Evolutionary conservation across 371 early-diverging fungal species (phyloP).

Genomic region (Hamiltosporidium tvaerminnensis): DNA sequence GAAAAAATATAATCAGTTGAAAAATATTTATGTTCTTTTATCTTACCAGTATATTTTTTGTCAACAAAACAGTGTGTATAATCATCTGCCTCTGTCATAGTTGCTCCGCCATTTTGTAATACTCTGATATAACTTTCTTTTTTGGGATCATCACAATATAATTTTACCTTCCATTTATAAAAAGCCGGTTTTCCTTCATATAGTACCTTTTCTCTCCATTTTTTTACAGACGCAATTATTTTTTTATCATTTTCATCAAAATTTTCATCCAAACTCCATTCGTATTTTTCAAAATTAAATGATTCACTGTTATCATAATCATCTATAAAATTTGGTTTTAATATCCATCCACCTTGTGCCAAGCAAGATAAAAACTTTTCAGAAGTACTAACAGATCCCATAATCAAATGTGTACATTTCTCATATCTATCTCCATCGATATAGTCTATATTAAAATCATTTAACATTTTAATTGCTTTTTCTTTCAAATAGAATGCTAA

Average conservation of each 20-base stretch:
- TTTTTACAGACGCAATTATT: neutral
- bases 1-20: conserved; percentile 40
- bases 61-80: conserved; percentile 46
- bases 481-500: conserved; percentile 27
- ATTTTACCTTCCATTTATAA: conserved; percentile 43
- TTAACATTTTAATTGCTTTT: conserved; percentile 32
- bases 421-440: conserved; percentile 29
- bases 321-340: conserved; percentile 42
- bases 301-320: conserved; percentile 20
- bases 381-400: conserved; percentile 43
- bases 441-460: conserved; percentile 27
- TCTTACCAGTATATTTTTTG: conserved; percentile 33
- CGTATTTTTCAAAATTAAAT: conserved; percentile 34
- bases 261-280: conserved; percentile 31
- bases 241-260: neutral
- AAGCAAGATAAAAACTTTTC: conserved; percentile 49
- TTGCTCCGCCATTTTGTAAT: conserved; percentile 40
- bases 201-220: conserved; percentile 30
- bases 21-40: conserved; percentile 15
- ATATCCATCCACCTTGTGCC: conserved; percentile 39
- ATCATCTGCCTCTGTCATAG: conserved; percentile 16
- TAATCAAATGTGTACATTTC: conserved; percentile 49
- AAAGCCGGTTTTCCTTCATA: conserved; percentile 39
- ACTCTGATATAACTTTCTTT: conserved; percentile 17
- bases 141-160: conserved; percentile 26